Base-by-base conservation (phyloP, 371 early-diverging fungal species). In the Apophysomyces elegans region DNA sequence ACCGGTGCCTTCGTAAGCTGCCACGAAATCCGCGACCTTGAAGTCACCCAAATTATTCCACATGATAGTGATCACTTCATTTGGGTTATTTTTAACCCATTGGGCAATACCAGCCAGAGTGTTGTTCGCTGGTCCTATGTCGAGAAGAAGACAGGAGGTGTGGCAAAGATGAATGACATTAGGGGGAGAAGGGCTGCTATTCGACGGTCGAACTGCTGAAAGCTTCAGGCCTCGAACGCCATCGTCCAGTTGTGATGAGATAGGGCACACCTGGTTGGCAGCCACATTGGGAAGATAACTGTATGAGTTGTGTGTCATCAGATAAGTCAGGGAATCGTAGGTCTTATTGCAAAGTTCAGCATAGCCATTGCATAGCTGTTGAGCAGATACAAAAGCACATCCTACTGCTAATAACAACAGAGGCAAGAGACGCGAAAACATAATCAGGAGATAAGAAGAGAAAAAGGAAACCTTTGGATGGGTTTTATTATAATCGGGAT, bases 241-340 rank as follows among this genome's bases (percentile, higher is more conserved):
- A 59, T 87, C 88, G 46, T 78, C 72, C 8, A 91, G 78, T 72
- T 91, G 92, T 4, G 73, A 74, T 14, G 68, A 60, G 21, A 91
- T 81, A 43, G 81, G 70, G 61, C 79, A 79, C 66, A 82, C 66
- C 74, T 91, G 92, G 67, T 90, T 91, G 18, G 85, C 80, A 5
- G 90, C 90, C 12, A 74, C 60, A 36, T 79, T 85, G 7, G 66
- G 68, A 12, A 72, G 67, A 59, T 57, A 74, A 44, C 88, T 87
- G 70, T 82, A 92, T 3, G 92, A 76, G 67, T 91, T 91, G 77
- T 91, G 92, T 16, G 91, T 89, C 13, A 85, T 77, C 1, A 84
- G 63, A 54, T 79, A 88, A 2, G 86, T 75, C 8, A 91, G 70
- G 46, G 77, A 47, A 63, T 83, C 65, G 66, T 86, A 90, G 7